Conservation (phyloP, 495 filamentous ascomycete species). For the Tetracladium marchalianum region DNA sequence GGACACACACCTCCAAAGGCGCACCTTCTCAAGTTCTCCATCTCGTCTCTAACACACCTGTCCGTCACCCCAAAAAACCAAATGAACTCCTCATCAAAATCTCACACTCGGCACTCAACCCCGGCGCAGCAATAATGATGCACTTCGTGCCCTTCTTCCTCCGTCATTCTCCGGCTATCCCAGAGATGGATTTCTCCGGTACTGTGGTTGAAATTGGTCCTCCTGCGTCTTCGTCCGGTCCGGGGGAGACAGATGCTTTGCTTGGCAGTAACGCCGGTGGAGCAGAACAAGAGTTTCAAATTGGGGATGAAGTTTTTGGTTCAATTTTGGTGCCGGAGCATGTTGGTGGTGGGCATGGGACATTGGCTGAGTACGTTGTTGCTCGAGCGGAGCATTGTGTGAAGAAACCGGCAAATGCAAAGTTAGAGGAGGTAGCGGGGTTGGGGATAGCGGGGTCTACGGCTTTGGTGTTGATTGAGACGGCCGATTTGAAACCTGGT, state of each 20-base stretch:
- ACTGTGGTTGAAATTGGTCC: slow-evolving; percentile 21
- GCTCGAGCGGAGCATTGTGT: slow-evolving; percentile 20
- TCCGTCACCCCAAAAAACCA: slow-evolving; percentile 16
- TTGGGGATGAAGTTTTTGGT: slow-evolving; percentile 26
- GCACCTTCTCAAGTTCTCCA: slow-evolving; percentile 15
- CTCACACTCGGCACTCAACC: slow-evolving; percentile 31
- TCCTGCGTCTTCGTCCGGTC: not conserved
- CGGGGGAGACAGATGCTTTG: not conserved
- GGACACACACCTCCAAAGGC: slow-evolving; percentile 20
- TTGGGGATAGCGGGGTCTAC: slow-evolving; percentile 25
- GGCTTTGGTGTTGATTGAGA: slow-evolving; percentile 21
- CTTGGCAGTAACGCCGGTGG: too few species aligned
- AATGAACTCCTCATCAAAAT: slow-evolving; percentile 25
- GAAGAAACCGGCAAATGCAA: slow-evolving; percentile 13
- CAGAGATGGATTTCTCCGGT: slow-evolving; percentile 35
- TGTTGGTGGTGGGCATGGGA: slow-evolving; percentile 21
- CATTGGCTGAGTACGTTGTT: slow-evolving; percentile 26
- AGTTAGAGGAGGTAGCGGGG: slow-evolving; percentile 22
- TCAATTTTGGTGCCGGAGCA: slow-evolving; percentile 20
- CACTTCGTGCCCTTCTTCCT: slow-evolving; percentile 26
- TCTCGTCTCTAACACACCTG: slow-evolving; percentile 17
- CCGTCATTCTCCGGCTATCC: slow-evolving; percentile 22
- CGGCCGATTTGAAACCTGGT: slow-evolving; percentile 16
- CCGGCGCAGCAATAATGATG: slow-evolving; percentile 26
- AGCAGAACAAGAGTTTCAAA: slow-evolving; percentile 6